Percentiles rank a stretch among this genome's conserved stretches.
Evolutionary conservation across 257 asterid species (phyloP).

Genomic region (Scutellaria galericulata): DNA sequence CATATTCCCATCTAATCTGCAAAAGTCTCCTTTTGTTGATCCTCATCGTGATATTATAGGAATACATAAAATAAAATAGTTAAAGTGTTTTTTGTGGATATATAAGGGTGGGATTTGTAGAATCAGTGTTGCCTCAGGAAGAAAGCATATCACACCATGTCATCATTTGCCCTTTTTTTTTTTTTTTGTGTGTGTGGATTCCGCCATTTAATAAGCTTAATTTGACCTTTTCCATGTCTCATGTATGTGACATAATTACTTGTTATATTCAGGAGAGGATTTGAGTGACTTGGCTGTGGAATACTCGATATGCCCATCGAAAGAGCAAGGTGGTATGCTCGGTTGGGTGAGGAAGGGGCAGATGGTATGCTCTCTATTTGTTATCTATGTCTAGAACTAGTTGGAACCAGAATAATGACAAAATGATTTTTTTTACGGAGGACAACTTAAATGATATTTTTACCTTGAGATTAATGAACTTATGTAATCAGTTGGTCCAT

Average conservation of each 20-base stretch:
- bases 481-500: not conserved
- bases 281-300: slow-evolving; percentile 92
- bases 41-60: not conserved
- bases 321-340: slow-evolving; percentile 98
- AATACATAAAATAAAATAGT: not conserved
- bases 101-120: slow-evolving; percentile 26
- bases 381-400: slow-evolving; percentile 23
- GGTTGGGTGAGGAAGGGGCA: slow-evolving; percentile 99
- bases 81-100: not conserved
- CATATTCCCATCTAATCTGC: not conserved
- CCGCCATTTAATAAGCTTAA: slow-evolving; percentile 12
- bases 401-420: not conserved
- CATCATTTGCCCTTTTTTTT: slow-evolving; percentile 5
- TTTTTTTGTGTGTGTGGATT: not conserved
- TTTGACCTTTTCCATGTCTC: slow-evolving; percentile 7
- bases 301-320: slow-evolving; percentile 89
- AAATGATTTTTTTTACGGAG: not conserved
- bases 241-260: slow-evolving; percentile 38
- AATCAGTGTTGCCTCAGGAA: not conserved
- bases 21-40: not conserved
- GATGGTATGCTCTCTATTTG: slow-evolving; percentile 68
- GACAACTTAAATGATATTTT: not conserved
- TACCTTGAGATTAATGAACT: not conserved
- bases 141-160: slow-evolving; percentile 12
- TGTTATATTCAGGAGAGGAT: slow-evolving; percentile 80